A percentile compares a stretch with the other conserved stretches of the same genome.
phyloP scores from a whole-genome alignment of 257 asterid species.

The Gentiana macrophylla region DNA sequence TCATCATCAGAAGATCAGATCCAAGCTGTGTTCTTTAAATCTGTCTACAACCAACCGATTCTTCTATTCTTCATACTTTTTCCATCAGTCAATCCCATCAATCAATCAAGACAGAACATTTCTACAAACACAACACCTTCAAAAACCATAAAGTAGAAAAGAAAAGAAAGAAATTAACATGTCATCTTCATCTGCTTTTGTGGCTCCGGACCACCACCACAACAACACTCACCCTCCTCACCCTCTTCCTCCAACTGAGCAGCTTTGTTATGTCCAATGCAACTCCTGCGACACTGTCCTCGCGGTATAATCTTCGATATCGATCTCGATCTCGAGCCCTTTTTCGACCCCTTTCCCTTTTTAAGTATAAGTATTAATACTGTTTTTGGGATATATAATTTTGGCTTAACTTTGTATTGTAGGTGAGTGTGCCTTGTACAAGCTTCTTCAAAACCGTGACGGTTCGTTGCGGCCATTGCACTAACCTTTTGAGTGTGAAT shows the following conservation, averaged over 20 bases:
- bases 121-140: too few species aligned
- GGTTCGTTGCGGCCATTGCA: conserved; percentile 93
- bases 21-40: conserved; percentile 36
- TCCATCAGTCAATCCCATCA: conserved; percentile 61
- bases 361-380: too few species aligned
- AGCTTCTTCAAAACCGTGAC: conserved; percentile 91
- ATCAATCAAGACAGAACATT: conserved; percentile 63
- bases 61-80: conserved; percentile 11
- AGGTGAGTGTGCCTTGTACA: conserved; percentile 92
- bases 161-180: conserved; percentile 12
- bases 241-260: conserved; percentile 48
- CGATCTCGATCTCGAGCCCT: too few species aligned
- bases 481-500: conserved; percentile 85
- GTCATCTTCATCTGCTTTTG: conserved; percentile 78
- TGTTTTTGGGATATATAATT: neutral
- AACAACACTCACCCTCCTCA: neutral
- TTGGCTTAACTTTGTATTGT: neutral
- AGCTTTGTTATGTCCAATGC: conserved; percentile 93
- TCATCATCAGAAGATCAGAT: conserved; percentile 33
- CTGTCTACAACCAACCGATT: conserved; percentile 25
- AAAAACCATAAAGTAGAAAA: neutral
- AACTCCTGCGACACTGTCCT: conserved; percentile 80
- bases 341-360: neutral
- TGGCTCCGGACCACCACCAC: conserved; percentile 60
- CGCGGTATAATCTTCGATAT: conserved; percentile 36